Evolutionary conservation across 1,139 yeast species (phyloP).

Genomic region (Debaryomycetaceae sp.): DNA sequence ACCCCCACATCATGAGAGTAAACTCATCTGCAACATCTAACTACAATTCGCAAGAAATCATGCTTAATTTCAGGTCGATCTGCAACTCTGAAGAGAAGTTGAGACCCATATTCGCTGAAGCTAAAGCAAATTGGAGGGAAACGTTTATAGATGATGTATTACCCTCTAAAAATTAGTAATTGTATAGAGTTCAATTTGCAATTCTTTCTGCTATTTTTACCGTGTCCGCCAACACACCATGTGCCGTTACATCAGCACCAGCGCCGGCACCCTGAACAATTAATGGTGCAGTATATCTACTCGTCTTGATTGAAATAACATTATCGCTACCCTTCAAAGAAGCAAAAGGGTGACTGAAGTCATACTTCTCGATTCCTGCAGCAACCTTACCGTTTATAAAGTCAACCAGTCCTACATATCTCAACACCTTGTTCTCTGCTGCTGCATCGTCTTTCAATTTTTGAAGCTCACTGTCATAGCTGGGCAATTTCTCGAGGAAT

Average conservation of each 20-base stretch:
- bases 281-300: constrained; percentile 89
- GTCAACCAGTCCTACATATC: constrained; percentile 92
- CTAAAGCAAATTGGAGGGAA: constrained; percentile 47
- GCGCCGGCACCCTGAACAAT: constrained; percentile 99
- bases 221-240: constrained; percentile 93
- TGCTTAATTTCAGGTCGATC: constrained; percentile 61
- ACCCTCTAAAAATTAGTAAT: constrained; percentile 9
- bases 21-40: constrained; percentile 35
- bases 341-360: constrained; percentile 90
- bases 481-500: constrained; percentile 75
- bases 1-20: constrained; percentile 65
- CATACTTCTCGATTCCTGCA: constrained; percentile 86
- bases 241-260: constrained; percentile 98
- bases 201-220: constrained; percentile 88
- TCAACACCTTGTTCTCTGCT: constrained; percentile 76
- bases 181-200: constrained; percentile 27
- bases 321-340: constrained; percentile 94
- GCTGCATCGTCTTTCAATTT: constrained; percentile 77
- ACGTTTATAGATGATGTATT: constrained; percentile 18
- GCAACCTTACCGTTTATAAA: constrained; percentile 61
- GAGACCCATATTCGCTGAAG: constrained; percentile 54
- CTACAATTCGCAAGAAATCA: constrained; percentile 65
- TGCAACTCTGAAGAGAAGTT: constrained; percentile 54
- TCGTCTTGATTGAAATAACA: constrained; percentile 85
- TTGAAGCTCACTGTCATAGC: constrained; percentile 77